Conservation (phyloP, 257 asterid genomes). For the Solanum sitiens region DNA sequence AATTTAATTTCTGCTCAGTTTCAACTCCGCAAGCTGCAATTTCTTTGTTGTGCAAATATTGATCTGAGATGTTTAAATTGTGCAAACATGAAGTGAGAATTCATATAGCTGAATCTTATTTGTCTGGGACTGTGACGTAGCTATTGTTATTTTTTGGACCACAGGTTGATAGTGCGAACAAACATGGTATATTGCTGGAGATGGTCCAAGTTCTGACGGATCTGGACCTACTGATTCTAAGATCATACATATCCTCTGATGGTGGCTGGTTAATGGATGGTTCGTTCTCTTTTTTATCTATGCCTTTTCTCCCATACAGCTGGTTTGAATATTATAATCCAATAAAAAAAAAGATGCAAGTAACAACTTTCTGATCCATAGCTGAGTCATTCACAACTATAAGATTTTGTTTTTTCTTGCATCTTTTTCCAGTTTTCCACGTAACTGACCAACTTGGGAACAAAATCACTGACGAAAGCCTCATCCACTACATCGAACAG, state of each 20-base stretch:
- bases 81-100: not conserved
- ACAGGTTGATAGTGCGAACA: constrained; percentile 87
- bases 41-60: not conserved
- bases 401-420: constrained; percentile 9
- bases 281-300: constrained; percentile 10
- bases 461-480: constrained; percentile 56
- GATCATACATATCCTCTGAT: constrained; percentile 85
- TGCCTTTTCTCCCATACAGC: not conserved
- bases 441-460: constrained; percentile 69
- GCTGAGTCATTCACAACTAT: constrained; percentile 12
- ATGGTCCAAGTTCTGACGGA: constrained; percentile 94
- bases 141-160: not conserved
- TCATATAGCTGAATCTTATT: not conserved
- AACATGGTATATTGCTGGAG: constrained; percentile 75
- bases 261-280: constrained; percentile 99
- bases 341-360: not conserved
- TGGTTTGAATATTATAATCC: not conserved
- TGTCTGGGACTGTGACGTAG: not conserved
- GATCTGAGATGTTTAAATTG: not conserved
- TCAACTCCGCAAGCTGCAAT: not conserved
- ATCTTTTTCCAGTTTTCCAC: constrained; percentile 59
- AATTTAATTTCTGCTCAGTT: not conserved
- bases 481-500: constrained; percentile 51
- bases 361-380: not conserved
- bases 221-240: constrained; percentile 71